Evolutionary conservation across 768 basidiomycete species (phyloP).

Genomic region (Lactarius vividus): DNA sequence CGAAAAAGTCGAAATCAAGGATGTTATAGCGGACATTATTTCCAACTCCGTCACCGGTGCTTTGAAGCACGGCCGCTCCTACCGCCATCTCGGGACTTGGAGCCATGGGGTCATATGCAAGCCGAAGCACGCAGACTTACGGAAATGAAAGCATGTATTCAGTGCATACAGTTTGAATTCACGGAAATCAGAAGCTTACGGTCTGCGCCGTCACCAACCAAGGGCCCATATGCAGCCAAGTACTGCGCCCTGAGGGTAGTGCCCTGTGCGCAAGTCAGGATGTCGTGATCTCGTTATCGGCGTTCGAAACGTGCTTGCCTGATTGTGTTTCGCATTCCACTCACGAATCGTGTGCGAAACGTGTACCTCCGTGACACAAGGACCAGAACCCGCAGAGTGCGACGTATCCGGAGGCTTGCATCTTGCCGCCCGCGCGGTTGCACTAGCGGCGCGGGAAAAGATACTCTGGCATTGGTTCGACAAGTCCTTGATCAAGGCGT

Average conservation of each 20-base stretch:
- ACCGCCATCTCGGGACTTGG: conserved; percentile 41
- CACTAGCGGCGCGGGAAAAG: conserved; percentile 61
- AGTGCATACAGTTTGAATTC: conserved; percentile 23
- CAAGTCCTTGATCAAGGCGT: conserved; percentile 60
- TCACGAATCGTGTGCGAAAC: conserved; percentile 27
- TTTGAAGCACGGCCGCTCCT: conserved; percentile 50
- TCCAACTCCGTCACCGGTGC: conserved; percentile 42
- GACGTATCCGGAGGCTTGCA: conserved; percentile 28
- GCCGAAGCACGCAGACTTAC: conserved; percentile 56
- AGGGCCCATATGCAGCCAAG: conserved; percentile 18
- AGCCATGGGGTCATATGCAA: conserved; percentile 47
- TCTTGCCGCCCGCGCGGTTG: conserved; percentile 57
- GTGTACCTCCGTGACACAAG: conserved; percentile 13
- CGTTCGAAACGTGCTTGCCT: conserved; percentile 26
- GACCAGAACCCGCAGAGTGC: conserved; percentile 16
- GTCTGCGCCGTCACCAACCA: conserved; percentile 37
- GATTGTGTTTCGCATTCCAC: conserved; percentile 21
- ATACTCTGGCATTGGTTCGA: conserved; percentile 57
- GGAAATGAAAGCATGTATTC: conserved; percentile 19
- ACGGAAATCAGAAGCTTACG: conserved; percentile 41
- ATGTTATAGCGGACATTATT: conserved; percentile 46
- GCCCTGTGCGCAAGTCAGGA: conserved; percentile 17
- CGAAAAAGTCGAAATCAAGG: conserved; percentile 74
- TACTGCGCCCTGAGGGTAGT: conserved; percentile 19
- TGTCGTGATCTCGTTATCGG: conserved; percentile 21